Conservation (phyloP, 192 early-diverging fungal species). For the Lobosporangium transversale region DNA sequence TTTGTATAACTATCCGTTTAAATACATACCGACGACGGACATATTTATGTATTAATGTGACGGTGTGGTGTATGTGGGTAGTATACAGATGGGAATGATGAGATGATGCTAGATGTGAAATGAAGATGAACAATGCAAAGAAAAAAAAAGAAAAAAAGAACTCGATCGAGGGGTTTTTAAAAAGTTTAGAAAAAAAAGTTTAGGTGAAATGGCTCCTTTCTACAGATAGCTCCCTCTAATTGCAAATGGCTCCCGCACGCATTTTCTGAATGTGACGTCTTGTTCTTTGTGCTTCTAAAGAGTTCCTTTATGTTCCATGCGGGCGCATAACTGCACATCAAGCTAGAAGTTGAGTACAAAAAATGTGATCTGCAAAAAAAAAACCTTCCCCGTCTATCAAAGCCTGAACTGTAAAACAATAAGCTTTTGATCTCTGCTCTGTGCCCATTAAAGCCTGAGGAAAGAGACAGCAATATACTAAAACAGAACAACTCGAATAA, state of each 20-base stretch:
- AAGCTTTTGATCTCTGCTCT: too few species aligned
- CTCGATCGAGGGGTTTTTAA: too few species aligned
- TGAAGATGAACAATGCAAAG: conserved; percentile 1
- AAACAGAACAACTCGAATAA: too few species aligned
- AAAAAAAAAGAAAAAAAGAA: background rate
- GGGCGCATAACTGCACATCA: conserved; percentile 2
- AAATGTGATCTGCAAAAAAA: background rate
- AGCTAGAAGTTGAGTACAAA: background rate
- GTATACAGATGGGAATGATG: conserved; percentile 9
- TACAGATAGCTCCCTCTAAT: background rate
- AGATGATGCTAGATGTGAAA: conserved; percentile 1
- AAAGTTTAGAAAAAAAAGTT: too few species aligned
- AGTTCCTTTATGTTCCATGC: conserved; percentile 15
- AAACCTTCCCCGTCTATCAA: too few species aligned
- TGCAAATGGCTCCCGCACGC: background rate
- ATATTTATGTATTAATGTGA: conserved; percentile 17
- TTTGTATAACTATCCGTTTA: too few species aligned
- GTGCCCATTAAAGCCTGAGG: too few species aligned
- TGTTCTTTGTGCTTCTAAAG: background rate
- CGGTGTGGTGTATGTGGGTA: conserved; percentile 1
- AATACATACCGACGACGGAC: conserved; percentile 51
- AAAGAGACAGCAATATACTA: too few species aligned
- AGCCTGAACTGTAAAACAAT: too few species aligned
- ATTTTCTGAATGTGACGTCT: background rate
- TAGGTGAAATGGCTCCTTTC: background rate